Percentiles rank a stretch among this genome's conserved stretches.
These are phyloP conservation scores for Mycena polygramma DNA, from an alignment of 768 basidiomycete genomes.

Conservation along the genomic window DNA sequence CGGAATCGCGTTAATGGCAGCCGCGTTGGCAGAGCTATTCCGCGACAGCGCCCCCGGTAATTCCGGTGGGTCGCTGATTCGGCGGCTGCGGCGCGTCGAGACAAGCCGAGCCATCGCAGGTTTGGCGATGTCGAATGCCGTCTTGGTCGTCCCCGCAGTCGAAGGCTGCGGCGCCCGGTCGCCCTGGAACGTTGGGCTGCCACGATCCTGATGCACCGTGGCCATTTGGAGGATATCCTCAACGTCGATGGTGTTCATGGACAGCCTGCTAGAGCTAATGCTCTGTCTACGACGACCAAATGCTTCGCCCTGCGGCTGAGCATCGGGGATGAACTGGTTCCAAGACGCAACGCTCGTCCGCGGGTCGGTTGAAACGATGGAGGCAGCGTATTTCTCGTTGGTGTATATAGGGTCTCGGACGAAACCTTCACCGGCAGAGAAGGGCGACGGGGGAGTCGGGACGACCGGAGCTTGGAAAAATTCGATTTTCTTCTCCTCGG, in stretches of 20 bases:
- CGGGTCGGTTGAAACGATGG: constrained; percentile 40
- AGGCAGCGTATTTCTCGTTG: constrained; percentile 45
- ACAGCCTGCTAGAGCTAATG: constrained; percentile 42
- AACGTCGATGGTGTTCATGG: constrained; percentile 59
- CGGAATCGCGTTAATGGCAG: constrained; percentile 18
- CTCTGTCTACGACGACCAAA: constrained; percentile 10
- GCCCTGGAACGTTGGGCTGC: constrained; percentile 30
- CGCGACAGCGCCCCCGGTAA: constrained; percentile 27
- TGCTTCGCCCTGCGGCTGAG: constrained; percentile 10
- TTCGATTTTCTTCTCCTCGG: constrained; percentile 26
- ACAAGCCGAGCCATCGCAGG: constrained; percentile 28
- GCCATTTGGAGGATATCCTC: constrained; percentile 70
- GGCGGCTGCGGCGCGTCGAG: constrained; percentile 9
- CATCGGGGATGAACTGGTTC: constrained; percentile 42
- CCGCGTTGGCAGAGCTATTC: constrained; percentile 20
- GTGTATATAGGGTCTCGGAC: constrained; percentile 55
- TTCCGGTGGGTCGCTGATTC: constrained; percentile 24
- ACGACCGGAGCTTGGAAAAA: constrained; percentile 8
- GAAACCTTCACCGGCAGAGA: constrained; percentile 24
- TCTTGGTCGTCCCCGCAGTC: constrained; percentile 26
- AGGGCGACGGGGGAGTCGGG: constrained; percentile 23
- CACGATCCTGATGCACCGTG: constrained; percentile 48
- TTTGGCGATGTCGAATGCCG: constrained; percentile 33
- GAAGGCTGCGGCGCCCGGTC: constrained; percentile 29
- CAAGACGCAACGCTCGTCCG: constrained; percentile 51